These are phyloP conservation scores for Penicillium mononematosum DNA, from an alignment of 495 filamentous ascomycete genomes.

Conservation along the genomic window DNA sequence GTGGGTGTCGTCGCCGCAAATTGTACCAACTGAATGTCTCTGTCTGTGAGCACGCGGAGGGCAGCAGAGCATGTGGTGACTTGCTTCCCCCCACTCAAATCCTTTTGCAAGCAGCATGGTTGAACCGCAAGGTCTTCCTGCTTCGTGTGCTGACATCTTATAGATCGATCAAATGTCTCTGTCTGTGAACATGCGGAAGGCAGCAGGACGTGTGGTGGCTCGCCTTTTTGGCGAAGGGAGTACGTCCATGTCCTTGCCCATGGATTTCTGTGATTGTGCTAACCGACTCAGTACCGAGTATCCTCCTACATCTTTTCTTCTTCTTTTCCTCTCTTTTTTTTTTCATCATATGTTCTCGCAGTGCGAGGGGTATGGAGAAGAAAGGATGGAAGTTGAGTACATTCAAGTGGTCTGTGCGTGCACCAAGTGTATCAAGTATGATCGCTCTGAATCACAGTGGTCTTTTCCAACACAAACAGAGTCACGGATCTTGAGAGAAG, in stretches of 20 bases:
- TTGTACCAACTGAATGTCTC: background rate
- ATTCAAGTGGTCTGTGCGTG: background rate
- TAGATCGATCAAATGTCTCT: background rate
- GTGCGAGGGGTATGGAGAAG: background rate
- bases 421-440: background rate
- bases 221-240: background rate
- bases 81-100: background rate
- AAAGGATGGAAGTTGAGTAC: background rate
- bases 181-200: background rate
- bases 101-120: background rate
- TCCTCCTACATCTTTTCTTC: background rate
- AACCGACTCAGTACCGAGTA: background rate
- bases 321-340: background rate
- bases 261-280: background rate
- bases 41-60: conserved; percentile 1
- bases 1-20: background rate
- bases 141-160: background rate
- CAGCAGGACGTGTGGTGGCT: background rate
- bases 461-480: background rate
- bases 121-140: background rate
- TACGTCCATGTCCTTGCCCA: background rate
- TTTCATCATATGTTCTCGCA: conserved; percentile 3
- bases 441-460: background rate
- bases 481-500: background rate
- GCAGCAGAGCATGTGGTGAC: background rate